A percentile compares a stretch with the other conserved stretches of the same genome.
Evolutionary conservation across 805 yeast species (phyloP).

Genomic region (Monosporozyma servazzii): DNA sequence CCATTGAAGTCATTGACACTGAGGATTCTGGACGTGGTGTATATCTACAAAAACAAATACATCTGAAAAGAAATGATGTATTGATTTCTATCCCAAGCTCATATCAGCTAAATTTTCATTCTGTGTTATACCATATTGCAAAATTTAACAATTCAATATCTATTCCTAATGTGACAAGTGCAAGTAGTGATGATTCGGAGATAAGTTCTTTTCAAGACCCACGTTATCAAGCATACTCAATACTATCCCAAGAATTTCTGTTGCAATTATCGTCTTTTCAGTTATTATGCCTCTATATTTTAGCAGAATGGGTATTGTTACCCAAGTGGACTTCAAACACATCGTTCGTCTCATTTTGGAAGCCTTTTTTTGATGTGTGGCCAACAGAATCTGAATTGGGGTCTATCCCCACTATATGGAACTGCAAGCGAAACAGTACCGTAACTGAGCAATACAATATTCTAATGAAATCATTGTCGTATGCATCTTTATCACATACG

Average conservation of each 20-base stretch:
- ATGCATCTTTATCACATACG: slow-evolving; percentile 33
- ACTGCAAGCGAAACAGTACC: slow-evolving; percentile 14
- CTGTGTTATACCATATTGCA: slow-evolving; percentile 40
- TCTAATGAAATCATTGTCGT: slow-evolving; percentile 37
- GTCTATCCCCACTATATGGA: slow-evolving; percentile 59
- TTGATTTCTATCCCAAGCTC: slow-evolving; percentile 50
- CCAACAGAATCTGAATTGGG: slow-evolving; percentile 49
- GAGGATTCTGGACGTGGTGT: slow-evolving; percentile 57
- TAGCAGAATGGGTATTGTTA: slow-evolving; percentile 24
- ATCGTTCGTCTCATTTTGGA: slow-evolving; percentile 44
- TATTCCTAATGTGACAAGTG: slow-evolving; percentile 8
- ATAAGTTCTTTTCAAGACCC: slow-evolving; percentile 11
- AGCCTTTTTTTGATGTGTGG: slow-evolving; percentile 54
- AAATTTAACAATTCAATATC: slow-evolving; percentile 23
- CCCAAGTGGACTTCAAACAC: slow-evolving; percentile 17
- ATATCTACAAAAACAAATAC: slow-evolving; percentile 28
- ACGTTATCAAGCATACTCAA: slow-evolving; percentile 26
- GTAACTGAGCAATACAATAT: slow-evolving; percentile 2
- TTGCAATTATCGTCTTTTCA: slow-evolving; percentile 49
- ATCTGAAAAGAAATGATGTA: slow-evolving; percentile 34
- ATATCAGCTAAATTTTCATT: slow-evolving; percentile 48
- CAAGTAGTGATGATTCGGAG: neutral
- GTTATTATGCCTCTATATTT: slow-evolving; percentile 39
- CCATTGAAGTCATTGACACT: slow-evolving; percentile 35
- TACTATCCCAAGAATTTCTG: slow-evolving; percentile 30